Evolutionary conservation across 768 basidiomycete genomes (phyloP), one percentile per base, ranked within the genome.

Genomic region (Russula abietina): DNA sequence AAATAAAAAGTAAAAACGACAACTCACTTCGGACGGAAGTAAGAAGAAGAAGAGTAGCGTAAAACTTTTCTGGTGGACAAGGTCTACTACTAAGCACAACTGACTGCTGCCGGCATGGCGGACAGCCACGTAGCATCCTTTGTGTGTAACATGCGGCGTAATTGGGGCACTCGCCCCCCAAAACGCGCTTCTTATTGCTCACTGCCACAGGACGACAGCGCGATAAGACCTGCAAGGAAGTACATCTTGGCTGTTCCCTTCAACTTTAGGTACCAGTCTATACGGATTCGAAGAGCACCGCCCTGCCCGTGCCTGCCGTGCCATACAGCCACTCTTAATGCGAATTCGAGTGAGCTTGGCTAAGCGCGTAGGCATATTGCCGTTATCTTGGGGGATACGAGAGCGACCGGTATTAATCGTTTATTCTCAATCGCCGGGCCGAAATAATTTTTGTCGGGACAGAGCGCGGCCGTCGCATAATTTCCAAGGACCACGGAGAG

Each of bases 81-180:
- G 52, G 52, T 41, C 52, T 14, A 39, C 38, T 17, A 54, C 52
- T 49, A 38, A 38, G 62, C 28, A 30, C 30, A 10, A 36, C 36
- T 36, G 36, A 11, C 4, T 30, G 39, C 46, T 54, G 52, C 57
- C 62, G 52, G 57, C 52, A 59, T 52, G 58, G 43, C 45, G 57
- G 49, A 52, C 36, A 52, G 62, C 62, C 62, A 63, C 57, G 62
- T 63, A 63, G 62, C 57, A 55, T 59, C 52, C 43, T 32, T 30
- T 30, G 2, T 30, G 28, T 54, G 26, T 39, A 16, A 33, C 62
- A 41, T 26, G 57, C 62, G 62, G 62, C 57, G 57, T 63, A 63
- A 59, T 63, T 55, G 36, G 45, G 52, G 62, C 26, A 53, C 50
- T 63, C 62, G 49, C 43, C 46, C 57, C 38, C 38, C 16, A 30